Base-by-base conservation (phyloP, 306 rosid genomes). In the Lagenaria siceraria region DNA sequence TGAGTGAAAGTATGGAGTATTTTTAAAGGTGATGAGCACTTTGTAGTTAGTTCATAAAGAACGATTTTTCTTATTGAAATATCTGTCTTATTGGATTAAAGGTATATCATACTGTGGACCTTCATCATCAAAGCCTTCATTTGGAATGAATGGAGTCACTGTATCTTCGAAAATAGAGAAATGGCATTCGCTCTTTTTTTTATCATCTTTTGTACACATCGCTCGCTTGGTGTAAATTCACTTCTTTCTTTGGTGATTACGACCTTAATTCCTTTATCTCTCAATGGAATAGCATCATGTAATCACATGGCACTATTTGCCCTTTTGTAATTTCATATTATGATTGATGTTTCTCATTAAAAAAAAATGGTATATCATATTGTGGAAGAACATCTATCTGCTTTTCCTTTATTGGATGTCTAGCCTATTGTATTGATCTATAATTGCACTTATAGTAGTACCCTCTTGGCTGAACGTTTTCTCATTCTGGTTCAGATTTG, bases 401-500 rank as follows among this genome's bases (percentile, higher is more conserved):
- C 10, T 21, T 38, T 69, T 69, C 5, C 51, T 4, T 22, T 24
- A 14, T 25, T 70, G 40, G 58, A 42, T 46, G 38, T 22, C 75
- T 14, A 70, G 56, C 35, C 75, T 43, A 42, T 46, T 13, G 22
- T 10, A 71, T 48, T 48, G 40, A 52, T 49, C 55, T 46, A 24
- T 8, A 42, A 70, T 46, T 70, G 76, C 38, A 43, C 58, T n/a
- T 64, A 22, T n/a, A 33, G 15, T 18, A 64, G 72, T 70, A 13
- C 21, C 35, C 36, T 42, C 7, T 70, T 70, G 11, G 3, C 54
- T 22, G 21, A 69, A 38, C 13, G 10, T n/a, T 71, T 71, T 49
- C 42, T 48, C 58, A 25, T 25, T 27, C 59, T 71, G 76, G 22
- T 49, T 58, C 90, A 94, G 93, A 92, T 85, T 88, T 94, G 89